A percentile compares a stretch with the other conserved stretches of the same genome.
Conservation (phyloP, 176 grass and related monocot species). For the Musa itinerans region DNA sequence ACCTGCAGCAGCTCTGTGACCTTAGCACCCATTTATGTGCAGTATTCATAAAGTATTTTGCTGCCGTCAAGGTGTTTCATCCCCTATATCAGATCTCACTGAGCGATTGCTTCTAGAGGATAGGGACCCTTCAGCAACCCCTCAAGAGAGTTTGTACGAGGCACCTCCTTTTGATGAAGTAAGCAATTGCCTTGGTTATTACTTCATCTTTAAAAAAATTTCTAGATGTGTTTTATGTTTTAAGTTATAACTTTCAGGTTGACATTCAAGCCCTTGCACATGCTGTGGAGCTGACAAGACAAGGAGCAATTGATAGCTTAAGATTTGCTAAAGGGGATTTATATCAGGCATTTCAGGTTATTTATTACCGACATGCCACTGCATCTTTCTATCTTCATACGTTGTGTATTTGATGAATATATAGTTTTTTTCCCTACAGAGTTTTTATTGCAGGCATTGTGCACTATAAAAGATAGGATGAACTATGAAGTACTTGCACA, state of each 20-base stretch:
- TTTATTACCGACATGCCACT: not conserved
- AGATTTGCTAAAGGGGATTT: constrained; percentile 96
- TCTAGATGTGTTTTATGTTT: constrained; percentile 29
- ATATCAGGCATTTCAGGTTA: constrained; percentile 91
- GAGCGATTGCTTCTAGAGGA: constrained; percentile 81
- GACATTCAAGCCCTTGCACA: constrained; percentile 96
- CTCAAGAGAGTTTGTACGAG: constrained; percentile 65
- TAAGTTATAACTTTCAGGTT: constrained; percentile 44
- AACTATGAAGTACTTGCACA: not conserved
- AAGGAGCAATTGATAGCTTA: constrained; percentile 91
- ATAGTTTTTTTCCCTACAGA: not conserved
- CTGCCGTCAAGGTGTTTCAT: constrained; percentile 70
- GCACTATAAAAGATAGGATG: not conserved
- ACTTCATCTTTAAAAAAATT: constrained; percentile 12
- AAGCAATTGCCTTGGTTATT: constrained; percentile 24
- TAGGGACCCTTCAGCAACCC: constrained; percentile 63
- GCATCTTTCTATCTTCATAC: not conserved
- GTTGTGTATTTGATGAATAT: not conserved
- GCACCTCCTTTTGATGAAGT: constrained; percentile 92
- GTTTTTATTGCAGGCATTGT: not conserved
- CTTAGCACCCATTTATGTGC: constrained; percentile 28
- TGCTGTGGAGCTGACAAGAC: constrained; percentile 94
- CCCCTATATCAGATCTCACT: constrained; percentile 83
- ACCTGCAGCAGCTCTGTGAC: constrained; percentile 14
- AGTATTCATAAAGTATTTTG: constrained; percentile 93